A percentile compares a stretch with the other conserved stretches of the same genome.
These are phyloP conservation scores for Lactarius akahatsu DNA, from an alignment of 768 basidiomycete species.

Conservation along the genomic window DNA sequence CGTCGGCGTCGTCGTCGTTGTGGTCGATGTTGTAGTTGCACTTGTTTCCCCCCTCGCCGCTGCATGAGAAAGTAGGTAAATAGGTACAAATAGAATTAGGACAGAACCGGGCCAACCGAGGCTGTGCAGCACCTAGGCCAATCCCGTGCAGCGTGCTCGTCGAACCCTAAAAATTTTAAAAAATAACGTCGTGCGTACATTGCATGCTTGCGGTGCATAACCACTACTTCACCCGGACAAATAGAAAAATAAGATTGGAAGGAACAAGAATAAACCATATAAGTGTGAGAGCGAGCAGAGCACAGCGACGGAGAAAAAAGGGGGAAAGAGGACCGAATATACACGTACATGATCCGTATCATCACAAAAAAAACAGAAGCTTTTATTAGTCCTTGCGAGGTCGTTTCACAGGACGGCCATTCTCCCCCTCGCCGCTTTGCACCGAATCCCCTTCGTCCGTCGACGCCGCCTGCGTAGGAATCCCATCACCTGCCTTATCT, in stretches of 20 bases:
- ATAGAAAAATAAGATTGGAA: background rate
- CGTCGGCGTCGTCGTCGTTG: slow-evolving; percentile 4
- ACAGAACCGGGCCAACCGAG: background rate
- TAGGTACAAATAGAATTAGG: slow-evolving; percentile 11
- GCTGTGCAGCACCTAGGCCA: background rate
- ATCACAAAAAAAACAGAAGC: slow-evolving; percentile 1
- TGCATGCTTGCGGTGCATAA: background rate
- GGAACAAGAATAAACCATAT: background rate
- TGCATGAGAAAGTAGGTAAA: slow-evolving; percentile 19
- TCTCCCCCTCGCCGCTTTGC: slow-evolving; percentile 29
- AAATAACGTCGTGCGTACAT: background rate
- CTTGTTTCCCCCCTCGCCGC: background rate
- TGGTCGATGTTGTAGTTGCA: background rate
- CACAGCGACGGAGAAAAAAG: slow-evolving; percentile 5
- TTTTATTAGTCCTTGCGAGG: slow-evolving; percentile 31
- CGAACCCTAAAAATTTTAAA: too few relatives aligned
- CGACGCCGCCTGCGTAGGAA: slow-evolving; percentile 3
- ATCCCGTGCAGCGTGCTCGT: too few relatives aligned
- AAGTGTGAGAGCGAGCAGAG: background rate
- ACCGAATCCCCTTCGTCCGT: slow-evolving; percentile 26
- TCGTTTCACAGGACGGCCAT: slow-evolving; percentile 30
- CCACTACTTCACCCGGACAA: background rate
- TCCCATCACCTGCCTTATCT: slow-evolving; percentile 28
- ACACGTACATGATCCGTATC: slow-evolving; percentile 2
- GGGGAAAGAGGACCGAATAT: background rate